Evolutionary conservation across 2,329 filamentous ascomycete species (phyloP).

Genomic region (Aspergillus sergii): DNA sequence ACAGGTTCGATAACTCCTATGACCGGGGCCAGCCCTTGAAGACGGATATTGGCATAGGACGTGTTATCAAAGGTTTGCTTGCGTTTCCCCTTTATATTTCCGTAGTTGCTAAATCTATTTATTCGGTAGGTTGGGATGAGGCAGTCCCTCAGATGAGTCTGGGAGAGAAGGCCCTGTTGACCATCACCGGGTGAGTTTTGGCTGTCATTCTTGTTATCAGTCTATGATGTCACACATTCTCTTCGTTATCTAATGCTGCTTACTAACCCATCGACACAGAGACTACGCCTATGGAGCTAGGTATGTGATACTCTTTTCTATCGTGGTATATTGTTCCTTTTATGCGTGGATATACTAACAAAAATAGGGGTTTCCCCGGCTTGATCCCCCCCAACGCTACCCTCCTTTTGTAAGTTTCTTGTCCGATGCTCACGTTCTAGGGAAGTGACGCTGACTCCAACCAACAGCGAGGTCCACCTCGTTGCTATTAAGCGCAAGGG

Average conservation of each 20-base stretch:
- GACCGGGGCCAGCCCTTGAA: conserved; percentile 72
- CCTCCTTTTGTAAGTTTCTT: conserved; percentile 75
- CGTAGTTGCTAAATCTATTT: no score
- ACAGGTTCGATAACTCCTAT: conserved; percentile 84
- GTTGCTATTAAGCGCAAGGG: no score
- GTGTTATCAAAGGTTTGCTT: conserved; percentile 87
- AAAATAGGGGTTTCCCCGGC: conserved; percentile 72
- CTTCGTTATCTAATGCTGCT: background rate
- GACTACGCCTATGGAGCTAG: conserved; percentile 44
- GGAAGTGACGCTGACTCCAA: conserved; percentile 27
- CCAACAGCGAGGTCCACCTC: conserved; percentile 56
- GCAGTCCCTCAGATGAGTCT: conserved; percentile 83
- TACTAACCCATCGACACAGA: conserved; percentile 22
- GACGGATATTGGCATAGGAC: conserved; percentile 76
- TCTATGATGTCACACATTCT: background rate
- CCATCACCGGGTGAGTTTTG: conserved; percentile 76
- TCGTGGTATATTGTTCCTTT: no score
- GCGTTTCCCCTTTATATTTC: no score
- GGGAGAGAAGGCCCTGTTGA: conserved; percentile 85
- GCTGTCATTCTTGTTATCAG: no score
- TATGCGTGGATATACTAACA: background rate
- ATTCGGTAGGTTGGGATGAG: conserved; percentile 78
- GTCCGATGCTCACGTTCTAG: background rate
- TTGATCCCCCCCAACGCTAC: conserved; percentile 74
- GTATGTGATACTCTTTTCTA: no score